phyloP scores from a whole-genome alignment of 179 eudicot genomes.

The Silene vulgaris region DNA sequence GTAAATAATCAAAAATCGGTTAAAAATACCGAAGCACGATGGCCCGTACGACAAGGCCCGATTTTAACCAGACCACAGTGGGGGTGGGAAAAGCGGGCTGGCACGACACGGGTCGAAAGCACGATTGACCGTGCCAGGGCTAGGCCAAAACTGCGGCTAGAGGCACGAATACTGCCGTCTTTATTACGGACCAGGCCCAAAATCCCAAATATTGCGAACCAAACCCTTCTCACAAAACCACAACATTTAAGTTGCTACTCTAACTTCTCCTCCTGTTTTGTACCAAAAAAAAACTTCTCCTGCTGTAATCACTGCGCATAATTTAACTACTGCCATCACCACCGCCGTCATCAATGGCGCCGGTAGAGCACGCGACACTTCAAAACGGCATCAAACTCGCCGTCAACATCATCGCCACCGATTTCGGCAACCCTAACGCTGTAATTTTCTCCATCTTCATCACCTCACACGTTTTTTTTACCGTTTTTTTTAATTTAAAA shows the following conservation, averaged over 20 bases:
- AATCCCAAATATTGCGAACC: not conserved
- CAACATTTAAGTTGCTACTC: too few species aligned
- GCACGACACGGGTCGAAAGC: too few species aligned
- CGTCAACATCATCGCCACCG: slow-evolving; percentile 53
- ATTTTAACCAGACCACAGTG: too few species aligned
- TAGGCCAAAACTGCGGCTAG: too few species aligned
- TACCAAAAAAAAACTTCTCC: not conserved
- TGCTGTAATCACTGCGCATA: not conserved
- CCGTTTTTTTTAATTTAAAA: not conserved
- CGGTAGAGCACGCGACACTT: slow-evolving; percentile 23
- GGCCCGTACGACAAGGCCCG: too few species aligned
- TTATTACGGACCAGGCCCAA: too few species aligned
- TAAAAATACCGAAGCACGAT: too few species aligned
- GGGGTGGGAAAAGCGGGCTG: too few species aligned
- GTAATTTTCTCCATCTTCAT: slow-evolving; percentile 36
- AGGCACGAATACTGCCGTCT: too few species aligned
- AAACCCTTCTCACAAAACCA: not conserved
- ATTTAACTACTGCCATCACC: not conserved
- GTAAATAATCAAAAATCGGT: too few species aligned
- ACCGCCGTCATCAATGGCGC: slow-evolving; percentile 4
- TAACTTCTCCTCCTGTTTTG: not conserved
- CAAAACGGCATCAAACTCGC: slow-evolving; percentile 76
- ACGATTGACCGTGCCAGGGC: too few species aligned
- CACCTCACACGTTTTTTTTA: not conserved
- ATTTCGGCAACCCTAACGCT: slow-evolving; percentile 63